phyloP scores from a whole-genome alignment of 176 grass and related monocot genomes.

The Avena eriantha region DNA sequence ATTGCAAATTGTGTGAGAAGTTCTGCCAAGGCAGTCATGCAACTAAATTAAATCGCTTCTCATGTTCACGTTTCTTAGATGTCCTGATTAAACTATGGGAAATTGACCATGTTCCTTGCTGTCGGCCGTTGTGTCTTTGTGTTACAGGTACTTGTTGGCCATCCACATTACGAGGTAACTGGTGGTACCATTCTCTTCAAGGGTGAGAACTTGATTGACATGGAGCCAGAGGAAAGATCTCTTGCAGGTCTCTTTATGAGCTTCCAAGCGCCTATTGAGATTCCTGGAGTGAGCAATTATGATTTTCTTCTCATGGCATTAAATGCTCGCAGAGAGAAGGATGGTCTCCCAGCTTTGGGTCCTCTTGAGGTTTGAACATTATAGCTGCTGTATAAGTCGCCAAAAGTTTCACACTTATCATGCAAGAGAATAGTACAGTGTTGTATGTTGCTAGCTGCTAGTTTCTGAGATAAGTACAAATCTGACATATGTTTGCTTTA shows the following conservation, averaged over 20 bases:
- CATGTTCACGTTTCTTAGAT: not conserved
- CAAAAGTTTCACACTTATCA: not conserved
- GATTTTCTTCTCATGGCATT: slow-evolving; percentile 93
- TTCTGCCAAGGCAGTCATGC: not conserved
- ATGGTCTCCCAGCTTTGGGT: slow-evolving; percentile 57
- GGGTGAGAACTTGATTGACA: slow-evolving; percentile 86
- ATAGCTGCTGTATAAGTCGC: slow-evolving; percentile 1
- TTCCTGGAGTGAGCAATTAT: slow-evolving; percentile 94
- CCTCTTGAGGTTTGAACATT: slow-evolving; percentile 75
- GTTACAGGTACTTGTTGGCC: slow-evolving; percentile 87
- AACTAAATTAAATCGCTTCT: not conserved
- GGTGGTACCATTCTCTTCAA: slow-evolving; percentile 82
- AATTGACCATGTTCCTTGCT: not conserved
- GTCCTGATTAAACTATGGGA: not conserved
- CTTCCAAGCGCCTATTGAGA: slow-evolving; percentile 90
- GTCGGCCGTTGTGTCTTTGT: not conserved
- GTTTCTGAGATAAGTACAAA: slow-evolving; percentile 24
- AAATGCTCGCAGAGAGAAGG: slow-evolving; percentile 86
- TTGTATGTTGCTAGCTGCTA: not conserved
- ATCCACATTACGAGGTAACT: slow-evolving; percentile 94
- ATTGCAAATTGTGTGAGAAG: not conserved
- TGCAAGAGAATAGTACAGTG: slow-evolving; percentile 3
- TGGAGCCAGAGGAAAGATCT: slow-evolving; percentile 95
- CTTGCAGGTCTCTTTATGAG: slow-evolving; percentile 93
- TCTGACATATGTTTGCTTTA: slow-evolving; percentile 45